phyloP scores from a whole-genome alignment of 106 monocot species.

The Gastrodia elata region DNA sequence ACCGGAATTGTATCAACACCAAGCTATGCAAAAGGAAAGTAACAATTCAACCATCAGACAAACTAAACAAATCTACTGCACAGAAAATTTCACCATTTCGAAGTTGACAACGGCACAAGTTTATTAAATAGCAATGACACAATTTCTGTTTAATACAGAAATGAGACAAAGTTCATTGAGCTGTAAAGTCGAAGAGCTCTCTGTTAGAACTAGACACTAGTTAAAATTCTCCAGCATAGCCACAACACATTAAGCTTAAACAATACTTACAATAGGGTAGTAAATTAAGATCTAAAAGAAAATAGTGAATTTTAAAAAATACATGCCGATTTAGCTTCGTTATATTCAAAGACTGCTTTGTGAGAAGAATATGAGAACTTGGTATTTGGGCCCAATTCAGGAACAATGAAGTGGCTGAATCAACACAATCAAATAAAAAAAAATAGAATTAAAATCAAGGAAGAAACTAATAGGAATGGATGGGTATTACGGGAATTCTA shows the following conservation, averaged over 20 bases:
- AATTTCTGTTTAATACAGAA: background rate
- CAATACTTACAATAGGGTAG: background rate
- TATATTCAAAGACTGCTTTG: conserved; percentile 90
- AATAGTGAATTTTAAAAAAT: background rate
- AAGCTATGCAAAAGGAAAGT: background rate
- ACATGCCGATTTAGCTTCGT: conserved; percentile 81
- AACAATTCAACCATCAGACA: background rate
- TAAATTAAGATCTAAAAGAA: background rate
- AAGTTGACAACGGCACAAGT: too few relatives aligned
- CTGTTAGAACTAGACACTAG: background rate
- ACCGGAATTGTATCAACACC: conserved; percentile 9
- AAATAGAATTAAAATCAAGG: background rate
- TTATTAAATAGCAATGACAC: background rate
- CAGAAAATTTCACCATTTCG: background rate
- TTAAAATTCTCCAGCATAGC: background rate
- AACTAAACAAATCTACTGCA: background rate
- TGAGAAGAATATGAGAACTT: conserved; percentile 84
- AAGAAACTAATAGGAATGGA: background rate
- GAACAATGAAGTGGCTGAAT: conserved; percentile 73
- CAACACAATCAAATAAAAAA: background rate
- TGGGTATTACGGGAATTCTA: background rate
- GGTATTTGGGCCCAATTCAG: conserved; percentile 83
- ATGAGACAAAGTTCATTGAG: background rate
- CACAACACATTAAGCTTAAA: background rate
- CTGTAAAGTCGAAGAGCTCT: background rate